Percentiles rank a stretch among this genome's conserved stretches.
Evolutionary conservation across 1,284 basidiomycete species (phyloP).

Genomic region (Ustilago sp.): DNA sequence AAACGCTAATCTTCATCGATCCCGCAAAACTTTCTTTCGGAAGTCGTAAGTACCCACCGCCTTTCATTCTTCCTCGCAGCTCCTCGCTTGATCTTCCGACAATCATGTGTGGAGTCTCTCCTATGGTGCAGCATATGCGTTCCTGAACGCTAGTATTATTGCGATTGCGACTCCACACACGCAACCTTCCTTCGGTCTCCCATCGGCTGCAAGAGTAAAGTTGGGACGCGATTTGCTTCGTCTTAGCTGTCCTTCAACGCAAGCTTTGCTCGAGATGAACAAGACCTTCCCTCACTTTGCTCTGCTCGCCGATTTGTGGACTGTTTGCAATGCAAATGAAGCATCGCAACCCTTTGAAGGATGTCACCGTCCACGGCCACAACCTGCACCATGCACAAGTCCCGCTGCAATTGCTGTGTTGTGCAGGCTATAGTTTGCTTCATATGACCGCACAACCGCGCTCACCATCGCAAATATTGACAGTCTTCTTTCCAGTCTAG

Average conservation of each 20-base stretch:
- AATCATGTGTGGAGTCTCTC: background rate
- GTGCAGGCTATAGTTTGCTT: slow-evolving; percentile 6
- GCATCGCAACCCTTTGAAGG: slow-evolving; percentile 3
- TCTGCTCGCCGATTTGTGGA: background rate
- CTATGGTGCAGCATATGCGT: slow-evolving; percentile 3
- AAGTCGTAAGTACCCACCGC: slow-evolving; percentile 36
- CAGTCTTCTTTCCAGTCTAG: background rate
- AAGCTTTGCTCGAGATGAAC: background rate
- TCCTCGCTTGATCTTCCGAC: background rate
- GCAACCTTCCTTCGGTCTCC: slow-evolving; percentile 1
- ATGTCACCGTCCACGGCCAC: slow-evolving; percentile 10
- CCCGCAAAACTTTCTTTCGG: slow-evolving; percentile 10
- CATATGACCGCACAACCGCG: slow-evolving; percentile 1
- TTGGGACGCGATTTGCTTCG: background rate
- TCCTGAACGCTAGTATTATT: background rate
- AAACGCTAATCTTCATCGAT: background rate
- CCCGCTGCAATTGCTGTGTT: slow-evolving; percentile 4
- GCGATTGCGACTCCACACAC: background rate
- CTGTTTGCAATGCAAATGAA: slow-evolving; percentile 1
- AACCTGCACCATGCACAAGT: background rate
- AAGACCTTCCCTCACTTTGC: background rate
- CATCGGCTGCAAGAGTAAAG: slow-evolving; percentile 1
- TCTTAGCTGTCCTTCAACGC: slow-evolving; percentile 5
- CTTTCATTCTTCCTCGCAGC: slow-evolving; percentile 8
- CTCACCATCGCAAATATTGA: background rate